Percentiles rank a stretch among this genome's conserved stretches.
phyloP scores from a whole-genome alignment of 1,284 basidiomycete genomes.

The Sporisorium graminicola region DNA sequence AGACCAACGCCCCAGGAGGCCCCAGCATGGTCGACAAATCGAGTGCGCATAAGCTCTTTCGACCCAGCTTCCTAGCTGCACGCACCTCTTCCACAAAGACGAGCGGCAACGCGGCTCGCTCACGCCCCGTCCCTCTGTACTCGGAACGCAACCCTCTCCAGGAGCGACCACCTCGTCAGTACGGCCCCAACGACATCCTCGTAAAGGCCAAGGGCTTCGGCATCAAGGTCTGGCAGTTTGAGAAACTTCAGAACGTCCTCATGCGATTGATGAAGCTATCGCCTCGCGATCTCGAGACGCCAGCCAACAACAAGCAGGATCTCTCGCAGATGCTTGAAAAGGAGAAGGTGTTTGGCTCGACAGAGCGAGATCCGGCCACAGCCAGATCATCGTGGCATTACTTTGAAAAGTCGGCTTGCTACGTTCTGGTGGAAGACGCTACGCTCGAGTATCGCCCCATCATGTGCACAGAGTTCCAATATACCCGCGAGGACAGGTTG shows the following conservation, averaged over 20 bases:
- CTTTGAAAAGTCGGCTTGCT: conserved; percentile 82
- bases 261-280: conserved; percentile 43
- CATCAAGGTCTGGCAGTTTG: conserved; percentile 89
- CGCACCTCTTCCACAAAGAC: conserved; percentile 30
- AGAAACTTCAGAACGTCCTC: conserved; percentile 63
- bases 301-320: conserved; percentile 44
- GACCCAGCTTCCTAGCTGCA: conserved; percentile 43
- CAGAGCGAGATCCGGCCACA: conserved; percentile 89
- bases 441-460: conserved; percentile 77
- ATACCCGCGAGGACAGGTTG: conserved; percentile 50
- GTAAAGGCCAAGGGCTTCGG: conserved; percentile 81
- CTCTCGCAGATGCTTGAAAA: conserved; percentile 80
- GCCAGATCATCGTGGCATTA: conserved; percentile 89
- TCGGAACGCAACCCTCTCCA: conserved; percentile 68
- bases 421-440: conserved; percentile 91
- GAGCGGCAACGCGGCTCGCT: conserved; percentile 15
- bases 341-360: conserved; percentile 87
- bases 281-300: conserved; percentile 27
- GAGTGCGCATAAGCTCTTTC: conserved; percentile 37
- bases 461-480: conserved; percentile 73
- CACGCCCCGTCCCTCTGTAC: conserved; percentile 56
- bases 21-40: conserved; percentile 13
- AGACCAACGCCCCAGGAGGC: conserved; percentile 1
- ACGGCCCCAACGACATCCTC: conserved; percentile 74
- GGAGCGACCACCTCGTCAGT: conserved; percentile 68